These are phyloP conservation scores for Suhomyces tanzawaensis DNA, from an alignment of 805 yeast genomes.

Conservation along the genomic window DNA sequence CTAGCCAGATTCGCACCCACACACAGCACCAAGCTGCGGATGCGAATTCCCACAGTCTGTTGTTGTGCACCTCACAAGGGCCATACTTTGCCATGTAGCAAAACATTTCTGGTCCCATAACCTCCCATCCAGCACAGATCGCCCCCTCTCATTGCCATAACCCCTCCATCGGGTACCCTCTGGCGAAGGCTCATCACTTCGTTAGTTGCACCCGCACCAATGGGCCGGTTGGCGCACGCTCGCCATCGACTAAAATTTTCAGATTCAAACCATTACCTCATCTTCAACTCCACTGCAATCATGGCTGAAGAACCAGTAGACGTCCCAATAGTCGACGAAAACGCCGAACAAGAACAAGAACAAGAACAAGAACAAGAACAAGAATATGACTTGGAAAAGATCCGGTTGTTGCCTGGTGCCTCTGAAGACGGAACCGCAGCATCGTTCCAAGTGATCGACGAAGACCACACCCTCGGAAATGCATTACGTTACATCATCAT, in stretches of 20 bases:
- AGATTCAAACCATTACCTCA: constrained; percentile 1
- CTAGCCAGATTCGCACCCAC: too few species aligned
- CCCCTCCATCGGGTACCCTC: too few species aligned
- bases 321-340: constrained; percentile 18
- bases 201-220: background rate
- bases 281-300: background rate
- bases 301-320: constrained; percentile 24
- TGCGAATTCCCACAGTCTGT: too few species aligned
- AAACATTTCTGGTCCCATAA: too few species aligned
- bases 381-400: constrained; percentile 54
- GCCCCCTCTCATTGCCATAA: too few species aligned
- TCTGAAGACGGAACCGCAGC: constrained; percentile 94
- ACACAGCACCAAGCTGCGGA: too few species aligned
- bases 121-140: too few species aligned
- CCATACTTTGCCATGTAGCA: too few species aligned
- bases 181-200: background rate
- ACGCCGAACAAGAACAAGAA: constrained; percentile 18
- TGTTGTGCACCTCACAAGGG: too few species aligned
- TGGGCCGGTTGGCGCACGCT: constrained; percentile 3
- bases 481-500: constrained; percentile 90
- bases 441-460: constrained; percentile 87
- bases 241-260: constrained; percentile 9
- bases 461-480: constrained; percentile 96
- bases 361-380: constrained; percentile 40
- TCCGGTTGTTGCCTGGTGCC: constrained; percentile 75